phyloP scores from a whole-genome alignment of 2,329 filamentous ascomycete species.

The Pseudopyricularia javanii region DNA sequence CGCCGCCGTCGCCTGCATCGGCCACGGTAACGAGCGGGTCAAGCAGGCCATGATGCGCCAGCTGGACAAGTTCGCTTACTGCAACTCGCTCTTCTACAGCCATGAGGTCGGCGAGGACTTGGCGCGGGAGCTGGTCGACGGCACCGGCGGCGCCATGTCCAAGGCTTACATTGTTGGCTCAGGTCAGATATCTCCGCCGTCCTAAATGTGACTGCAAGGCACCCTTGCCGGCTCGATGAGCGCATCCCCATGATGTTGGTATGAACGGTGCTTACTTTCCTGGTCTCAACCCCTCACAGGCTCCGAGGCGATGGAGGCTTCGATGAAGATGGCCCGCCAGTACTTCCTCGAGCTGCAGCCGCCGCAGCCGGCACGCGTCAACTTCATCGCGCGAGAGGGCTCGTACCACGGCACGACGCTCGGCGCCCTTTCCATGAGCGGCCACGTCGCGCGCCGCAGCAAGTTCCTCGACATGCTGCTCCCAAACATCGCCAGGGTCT shows the following conservation, averaged over 20 bases:
- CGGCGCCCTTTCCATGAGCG: slow-evolving; percentile 52
- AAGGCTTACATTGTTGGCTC: slow-evolving; percentile 24
- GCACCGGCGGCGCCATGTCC: slow-evolving; percentile 22
- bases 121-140: slow-evolving; percentile 21
- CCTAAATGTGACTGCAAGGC: too few species aligned
- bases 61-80: slow-evolving; percentile 26
- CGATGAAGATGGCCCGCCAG: slow-evolving; percentile 51
- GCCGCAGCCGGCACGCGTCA: slow-evolving; percentile 34
- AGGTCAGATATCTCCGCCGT: slow-evolving; percentile 12
- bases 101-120: slow-evolving; percentile 25
- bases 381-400: slow-evolving; percentile 54
- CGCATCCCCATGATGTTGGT: too few species aligned
- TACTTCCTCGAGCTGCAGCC: slow-evolving; percentile 46
- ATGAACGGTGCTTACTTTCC: too few species aligned
- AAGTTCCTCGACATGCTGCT: slow-evolving; percentile 52
- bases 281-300: slow-evolving; percentile 18
- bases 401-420: slow-evolving; percentile 66
- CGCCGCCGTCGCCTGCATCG: slow-evolving; percentile 32
- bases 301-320: slow-evolving; percentile 54
- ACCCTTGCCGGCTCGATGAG: too few species aligned
- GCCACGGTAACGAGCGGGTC: slow-evolving; percentile 29
- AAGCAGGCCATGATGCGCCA: slow-evolving; percentile 26
- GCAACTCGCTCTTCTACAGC: slow-evolving; percentile 28
- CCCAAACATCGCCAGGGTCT: slow-evolving; percentile 45
- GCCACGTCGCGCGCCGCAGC: slow-evolving; percentile 45